Percentiles rank a stretch among this genome's conserved stretches.
These are phyloP conservation scores for Phyllostachys edulis DNA, from an alignment of 176 grass and related monocot species.

Conservation along the genomic window DNA sequence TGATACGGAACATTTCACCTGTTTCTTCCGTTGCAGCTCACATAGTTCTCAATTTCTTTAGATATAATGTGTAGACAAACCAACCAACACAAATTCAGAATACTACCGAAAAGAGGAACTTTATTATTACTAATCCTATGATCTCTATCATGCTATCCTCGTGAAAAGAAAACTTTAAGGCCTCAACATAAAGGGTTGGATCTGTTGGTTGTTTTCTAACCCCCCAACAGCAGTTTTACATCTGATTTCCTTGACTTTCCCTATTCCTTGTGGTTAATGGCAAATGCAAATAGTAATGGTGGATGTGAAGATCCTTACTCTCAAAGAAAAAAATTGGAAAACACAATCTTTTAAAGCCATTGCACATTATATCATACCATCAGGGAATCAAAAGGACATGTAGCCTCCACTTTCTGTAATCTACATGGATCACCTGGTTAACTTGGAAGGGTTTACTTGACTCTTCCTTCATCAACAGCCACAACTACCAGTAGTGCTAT, in stretches of 20 bases:
- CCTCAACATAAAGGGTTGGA: too few species aligned
- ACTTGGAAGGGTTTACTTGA: background rate
- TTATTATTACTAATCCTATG: background rate
- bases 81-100: background rate
- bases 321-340: background rate
- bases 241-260: background rate
- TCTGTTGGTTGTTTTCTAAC: too few species aligned
- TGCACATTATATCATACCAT: background rate
- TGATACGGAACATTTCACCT: background rate
- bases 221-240: background rate
- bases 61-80: background rate
- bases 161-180: too few species aligned
- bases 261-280: background rate
- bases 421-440: background rate
- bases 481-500: background rate
- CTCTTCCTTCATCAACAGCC: background rate
- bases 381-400: background rate
- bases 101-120: background rate
- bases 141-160: too few species aligned
- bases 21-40: background rate
- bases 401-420: background rate
- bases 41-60: background rate
- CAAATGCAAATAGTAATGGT: constrained; percentile 13
- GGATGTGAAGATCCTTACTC: background rate
- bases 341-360: background rate